These are phyloP conservation scores for Mortierella sp. DNA, from an alignment of 371 early-diverging fungal genomes.

Conservation along the genomic window DNA sequence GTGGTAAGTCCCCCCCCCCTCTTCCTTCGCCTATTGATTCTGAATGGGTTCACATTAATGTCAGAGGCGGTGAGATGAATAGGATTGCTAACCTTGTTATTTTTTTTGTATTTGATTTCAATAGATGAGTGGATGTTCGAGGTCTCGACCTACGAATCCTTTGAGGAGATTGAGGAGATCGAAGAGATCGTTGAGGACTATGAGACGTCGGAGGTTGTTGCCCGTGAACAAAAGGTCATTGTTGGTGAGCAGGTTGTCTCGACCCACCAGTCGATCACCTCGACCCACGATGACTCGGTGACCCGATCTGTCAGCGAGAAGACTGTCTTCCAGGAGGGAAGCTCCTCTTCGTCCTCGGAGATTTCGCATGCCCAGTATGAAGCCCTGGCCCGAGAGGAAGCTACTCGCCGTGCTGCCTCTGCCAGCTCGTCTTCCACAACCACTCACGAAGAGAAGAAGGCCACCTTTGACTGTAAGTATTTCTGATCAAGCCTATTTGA, in stretches of 20 bases:
- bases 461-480: slow-evolving; percentile 36
- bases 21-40: no score
- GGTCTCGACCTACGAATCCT: slow-evolving; percentile 19
- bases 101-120: background rate
- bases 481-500: background rate
- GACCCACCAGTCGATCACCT: slow-evolving; percentile 18
- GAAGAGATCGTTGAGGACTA: slow-evolving; percentile 21
- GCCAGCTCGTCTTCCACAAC: slow-evolving; percentile 13
- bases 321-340: slow-evolving; percentile 17
- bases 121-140: slow-evolving; percentile 14
- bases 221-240: slow-evolving; percentile 5
- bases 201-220: slow-evolving; percentile 6
- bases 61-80: background rate
- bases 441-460: slow-evolving; percentile 16
- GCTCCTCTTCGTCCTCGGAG: slow-evolving; percentile 1
- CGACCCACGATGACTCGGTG: slow-evolving; percentile 32
- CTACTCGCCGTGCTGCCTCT: slow-evolving; percentile 1
- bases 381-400: slow-evolving; percentile 12
- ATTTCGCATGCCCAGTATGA: slow-evolving; percentile 23
- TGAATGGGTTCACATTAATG: no score
- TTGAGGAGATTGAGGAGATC: slow-evolving; percentile 8
- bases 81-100: background rate
- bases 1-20: no score
- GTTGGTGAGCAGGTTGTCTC: slow-evolving; percentile 10
- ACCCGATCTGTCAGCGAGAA: slow-evolving; percentile 17